phyloP scores from a whole-genome alignment of 768 basidiomycete species.

The Sistotremastrum niveocremeum region DNA sequence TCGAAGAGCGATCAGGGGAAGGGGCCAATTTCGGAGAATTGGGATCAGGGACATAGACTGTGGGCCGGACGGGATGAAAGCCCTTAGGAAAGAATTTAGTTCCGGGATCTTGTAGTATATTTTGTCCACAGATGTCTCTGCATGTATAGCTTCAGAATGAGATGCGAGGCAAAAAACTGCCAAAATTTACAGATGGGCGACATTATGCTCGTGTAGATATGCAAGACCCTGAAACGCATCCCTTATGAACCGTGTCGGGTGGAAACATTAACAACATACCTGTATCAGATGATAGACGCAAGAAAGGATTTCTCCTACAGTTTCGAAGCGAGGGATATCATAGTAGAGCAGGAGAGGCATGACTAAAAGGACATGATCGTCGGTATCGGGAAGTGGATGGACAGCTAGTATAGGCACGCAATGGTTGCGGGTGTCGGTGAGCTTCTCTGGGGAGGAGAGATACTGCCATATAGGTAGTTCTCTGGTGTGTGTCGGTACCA shows the following conservation, averaged over 20 bases:
- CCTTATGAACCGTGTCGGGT: neutral
- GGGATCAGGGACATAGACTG: neutral
- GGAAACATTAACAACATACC: slow-evolving; percentile 7
- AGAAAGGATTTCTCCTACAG: slow-evolving; percentile 22
- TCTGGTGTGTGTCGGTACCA: too few species aligned
- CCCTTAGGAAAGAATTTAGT: slow-evolving; percentile 6
- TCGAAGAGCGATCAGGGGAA: too few species aligned
- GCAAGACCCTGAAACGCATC: slow-evolving; percentile 8
- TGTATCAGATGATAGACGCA: slow-evolving; percentile 22
- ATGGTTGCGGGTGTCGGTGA: slow-evolving; percentile 15
- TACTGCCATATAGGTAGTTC: too few species aligned
- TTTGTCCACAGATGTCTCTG: too few species aligned
- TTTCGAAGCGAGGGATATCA: slow-evolving; percentile 19
- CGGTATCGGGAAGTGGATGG: slow-evolving; percentile 7
- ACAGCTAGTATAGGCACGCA: slow-evolving; percentile 19
- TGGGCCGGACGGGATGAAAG: slow-evolving; percentile 5
- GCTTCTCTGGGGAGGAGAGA: too few species aligned
- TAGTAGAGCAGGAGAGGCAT: slow-evolving; percentile 19
- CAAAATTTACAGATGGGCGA: slow-evolving; percentile 11
- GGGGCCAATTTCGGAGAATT: too few species aligned
- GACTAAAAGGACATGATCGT: slow-evolving; percentile 15
- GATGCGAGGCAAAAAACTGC: too few species aligned
- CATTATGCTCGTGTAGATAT: slow-evolving; percentile 10
- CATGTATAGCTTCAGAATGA: too few species aligned
- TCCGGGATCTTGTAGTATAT: too few species aligned